phyloP scores from a whole-genome alignment of 192 early-diverging fungal species.

The Radiomyces spectabilis region DNA sequence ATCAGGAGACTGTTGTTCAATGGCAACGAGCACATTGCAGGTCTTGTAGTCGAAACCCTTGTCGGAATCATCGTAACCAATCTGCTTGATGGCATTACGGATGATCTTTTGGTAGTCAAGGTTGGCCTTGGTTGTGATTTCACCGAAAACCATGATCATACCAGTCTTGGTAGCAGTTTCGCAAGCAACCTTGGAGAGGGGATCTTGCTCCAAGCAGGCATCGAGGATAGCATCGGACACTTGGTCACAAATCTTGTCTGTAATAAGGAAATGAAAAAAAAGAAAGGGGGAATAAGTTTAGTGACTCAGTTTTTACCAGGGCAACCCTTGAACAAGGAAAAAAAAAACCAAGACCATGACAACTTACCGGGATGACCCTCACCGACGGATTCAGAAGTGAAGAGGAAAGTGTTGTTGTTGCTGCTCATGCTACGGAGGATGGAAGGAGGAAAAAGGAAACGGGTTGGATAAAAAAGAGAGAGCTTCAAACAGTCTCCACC shows the following conservation, averaged over 20 bases:
- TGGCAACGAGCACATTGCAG: conserved; percentile 99
- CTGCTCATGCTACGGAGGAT: too few species aligned
- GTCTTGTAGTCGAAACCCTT: conserved; percentile 99
- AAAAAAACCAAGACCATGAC: too few species aligned
- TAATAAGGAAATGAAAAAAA: neutral
- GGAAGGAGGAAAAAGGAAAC: too few species aligned
- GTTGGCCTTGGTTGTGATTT: conserved; percentile 97
- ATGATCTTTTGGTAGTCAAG: conserved; percentile 99
- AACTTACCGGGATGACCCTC: conserved; percentile 93
- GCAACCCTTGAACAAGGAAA: too few species aligned
- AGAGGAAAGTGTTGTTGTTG: conserved; percentile 90
- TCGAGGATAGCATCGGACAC: conserved; percentile 98
- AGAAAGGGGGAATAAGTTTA: neutral
- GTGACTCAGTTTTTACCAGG: too few species aligned
- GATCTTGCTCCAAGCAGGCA: conserved; percentile 89
- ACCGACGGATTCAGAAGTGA: conserved; percentile 99
- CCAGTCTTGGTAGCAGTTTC: conserved; percentile 99
- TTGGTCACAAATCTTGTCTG: conserved; percentile 99
- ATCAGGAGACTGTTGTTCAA: conserved; percentile 99
- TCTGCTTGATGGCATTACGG: conserved; percentile 97
- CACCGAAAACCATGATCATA: conserved; percentile 99
- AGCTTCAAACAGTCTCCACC: too few species aligned
- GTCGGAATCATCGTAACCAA: conserved; percentile 97
- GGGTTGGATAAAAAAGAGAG: too few species aligned
- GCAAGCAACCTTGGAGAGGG: conserved; percentile 97